Evolutionary conservation across 2,329 filamentous ascomycete genomes (phyloP).

Genomic region (Hirsutella thompsonii): DNA sequence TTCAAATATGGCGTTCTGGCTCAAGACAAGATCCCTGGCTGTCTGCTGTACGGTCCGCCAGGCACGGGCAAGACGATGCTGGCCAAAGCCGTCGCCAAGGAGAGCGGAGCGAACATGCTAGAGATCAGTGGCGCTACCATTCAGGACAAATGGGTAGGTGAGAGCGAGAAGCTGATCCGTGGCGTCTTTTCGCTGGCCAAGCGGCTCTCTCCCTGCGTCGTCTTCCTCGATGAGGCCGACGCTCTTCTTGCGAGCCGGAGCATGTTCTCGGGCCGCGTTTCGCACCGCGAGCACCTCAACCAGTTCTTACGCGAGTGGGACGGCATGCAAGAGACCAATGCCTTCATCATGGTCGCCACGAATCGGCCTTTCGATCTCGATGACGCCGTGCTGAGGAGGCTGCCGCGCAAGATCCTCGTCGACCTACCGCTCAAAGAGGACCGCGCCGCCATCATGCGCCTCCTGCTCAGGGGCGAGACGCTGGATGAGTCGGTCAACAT

Average conservation of each 20-base stretch:
- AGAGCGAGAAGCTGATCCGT: slow-evolving; percentile 90
- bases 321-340: slow-evolving; percentile 66
- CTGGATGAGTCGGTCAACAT: slow-evolving; percentile 50
- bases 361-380: slow-evolving; percentile 94
- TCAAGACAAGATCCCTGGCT: slow-evolving; percentile 79
- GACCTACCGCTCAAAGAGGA: slow-evolving; percentile 58
- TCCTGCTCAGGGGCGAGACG: slow-evolving; percentile 57
- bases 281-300: slow-evolving; percentile 83
- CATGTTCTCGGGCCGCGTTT: slow-evolving; percentile 49
- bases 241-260: slow-evolving; percentile 74
- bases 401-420: slow-evolving; percentile 60
- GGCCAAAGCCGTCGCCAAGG: slow-evolving; percentile 56
- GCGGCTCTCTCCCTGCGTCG: slow-evolving; percentile 81
- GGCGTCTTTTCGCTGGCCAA: slow-evolving; percentile 85
- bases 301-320: slow-evolving; percentile 97
- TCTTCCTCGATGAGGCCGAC: slow-evolving; percentile 96
- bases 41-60: slow-evolving; percentile 78
- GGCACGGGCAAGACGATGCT: slow-evolving; percentile 65
- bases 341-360: slow-evolving; percentile 97
- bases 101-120: slow-evolving; percentile 60
- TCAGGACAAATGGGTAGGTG: slow-evolving; percentile 92
- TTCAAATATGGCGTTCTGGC: slow-evolving; percentile 91
- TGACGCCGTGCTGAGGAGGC: slow-evolving; percentile 66
- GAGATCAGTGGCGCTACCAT: slow-evolving; percentile 85
- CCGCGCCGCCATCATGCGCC: slow-evolving; percentile 53